These are phyloP conservation scores for Spencermartinsiella europaea DNA, from an alignment of 805 yeast species.

Conservation along the genomic window DNA sequence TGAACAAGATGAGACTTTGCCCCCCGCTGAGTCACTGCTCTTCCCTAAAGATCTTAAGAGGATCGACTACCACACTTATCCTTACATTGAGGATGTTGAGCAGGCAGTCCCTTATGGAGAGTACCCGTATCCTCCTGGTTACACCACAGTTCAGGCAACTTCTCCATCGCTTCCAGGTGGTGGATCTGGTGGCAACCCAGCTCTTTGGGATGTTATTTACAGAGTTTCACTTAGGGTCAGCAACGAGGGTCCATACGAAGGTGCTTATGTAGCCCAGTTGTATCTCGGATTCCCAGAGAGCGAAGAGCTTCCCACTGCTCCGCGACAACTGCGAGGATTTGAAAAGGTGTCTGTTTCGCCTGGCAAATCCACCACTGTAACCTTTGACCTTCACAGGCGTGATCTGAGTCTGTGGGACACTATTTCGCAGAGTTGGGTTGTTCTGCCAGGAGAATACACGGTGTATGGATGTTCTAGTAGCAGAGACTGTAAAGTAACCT, in stretches of 20 bases:
- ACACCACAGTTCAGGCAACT: conserved; percentile 29
- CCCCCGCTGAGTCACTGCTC: conserved; percentile 39
- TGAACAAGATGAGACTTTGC: conserved; percentile 9
- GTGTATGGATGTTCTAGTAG: conserved; percentile 43
- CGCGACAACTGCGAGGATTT: conserved; percentile 50
- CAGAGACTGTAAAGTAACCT: conserved; percentile 15
- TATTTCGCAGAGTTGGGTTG: conserved; percentile 51
- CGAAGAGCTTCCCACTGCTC: conserved; percentile 46
- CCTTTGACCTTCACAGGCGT: conserved; percentile 44
- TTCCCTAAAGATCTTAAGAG: conserved; percentile 50
- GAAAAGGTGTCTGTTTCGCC: conserved; percentile 47
- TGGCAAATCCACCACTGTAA: conserved; percentile 36
- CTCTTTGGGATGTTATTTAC: conserved; percentile 50
- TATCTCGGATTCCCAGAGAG: conserved; percentile 43
- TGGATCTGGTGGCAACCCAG: conserved; percentile 52
- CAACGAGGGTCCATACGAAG: conserved; percentile 44
- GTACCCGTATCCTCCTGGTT: conserved; percentile 36
- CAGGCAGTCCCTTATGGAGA: conserved; percentile 33
- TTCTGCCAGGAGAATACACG: conserved; percentile 51
- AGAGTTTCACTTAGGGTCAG: conserved; percentile 42
- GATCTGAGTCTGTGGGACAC: conserved; percentile 57
- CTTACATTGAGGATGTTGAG: conserved; percentile 37
- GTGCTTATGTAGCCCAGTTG: conserved; percentile 48
- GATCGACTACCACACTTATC: conserved; percentile 53
- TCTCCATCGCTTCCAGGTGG: conserved; percentile 35